Percentiles rank a stretch among this genome's conserved stretches.
phyloP scores from a whole-genome alignment of 257 asterid genomes.

The Capsicum pubescens region DNA sequence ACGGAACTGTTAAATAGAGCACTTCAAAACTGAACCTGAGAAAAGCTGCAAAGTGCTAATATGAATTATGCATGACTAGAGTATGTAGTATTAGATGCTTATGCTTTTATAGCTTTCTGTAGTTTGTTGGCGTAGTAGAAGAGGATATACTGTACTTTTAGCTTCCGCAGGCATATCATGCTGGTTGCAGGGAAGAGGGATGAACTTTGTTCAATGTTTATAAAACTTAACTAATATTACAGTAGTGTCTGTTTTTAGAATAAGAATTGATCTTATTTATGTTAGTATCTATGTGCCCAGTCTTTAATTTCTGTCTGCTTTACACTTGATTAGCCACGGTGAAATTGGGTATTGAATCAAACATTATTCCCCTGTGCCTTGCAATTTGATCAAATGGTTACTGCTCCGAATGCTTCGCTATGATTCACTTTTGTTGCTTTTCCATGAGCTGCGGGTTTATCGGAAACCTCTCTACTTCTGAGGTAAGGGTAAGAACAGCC shows the following conservation, averaged over 20 bases:
- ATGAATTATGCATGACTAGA: neutral
- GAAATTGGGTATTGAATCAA: neutral
- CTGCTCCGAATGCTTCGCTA: too few species aligned
- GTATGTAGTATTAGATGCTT: neutral
- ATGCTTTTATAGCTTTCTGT: constrained; percentile 12
- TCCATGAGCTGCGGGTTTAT: too few species aligned
- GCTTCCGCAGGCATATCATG: constrained; percentile 31
- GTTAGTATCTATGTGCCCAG: neutral
- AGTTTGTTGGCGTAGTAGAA: neutral
- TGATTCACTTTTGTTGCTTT: too few species aligned
- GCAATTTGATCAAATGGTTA: too few species aligned
- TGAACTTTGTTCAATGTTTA: neutral
- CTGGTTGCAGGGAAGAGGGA: constrained; percentile 29
- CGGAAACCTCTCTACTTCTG: too few species aligned
- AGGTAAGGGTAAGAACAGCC: too few species aligned
- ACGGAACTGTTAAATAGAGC: neutral
- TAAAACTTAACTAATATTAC: neutral
- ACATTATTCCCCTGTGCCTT: neutral
- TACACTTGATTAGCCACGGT: neutral
- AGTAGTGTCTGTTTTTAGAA: neutral
- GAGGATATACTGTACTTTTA: constrained; percentile 3
- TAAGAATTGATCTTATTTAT: neutral
- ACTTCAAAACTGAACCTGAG: neutral
- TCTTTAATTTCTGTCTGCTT: neutral
- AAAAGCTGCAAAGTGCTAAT: neutral